Conservation (phyloP, 2,329 filamentous ascomycete species). For the Chaetomiaceae sp. region DNA sequence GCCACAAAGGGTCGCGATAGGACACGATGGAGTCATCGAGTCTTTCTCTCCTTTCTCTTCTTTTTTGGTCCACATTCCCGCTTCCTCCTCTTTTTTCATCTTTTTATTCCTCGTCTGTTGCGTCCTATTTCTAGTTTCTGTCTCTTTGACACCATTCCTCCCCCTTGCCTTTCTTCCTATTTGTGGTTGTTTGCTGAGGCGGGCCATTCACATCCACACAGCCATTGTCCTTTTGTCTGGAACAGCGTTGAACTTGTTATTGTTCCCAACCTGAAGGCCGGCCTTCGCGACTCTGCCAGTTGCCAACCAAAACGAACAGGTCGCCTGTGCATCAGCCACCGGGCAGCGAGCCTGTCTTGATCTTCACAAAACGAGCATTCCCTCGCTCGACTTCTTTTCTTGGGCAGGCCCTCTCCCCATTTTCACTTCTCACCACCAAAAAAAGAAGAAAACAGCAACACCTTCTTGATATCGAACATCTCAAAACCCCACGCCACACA, state of each 20-base stretch:
- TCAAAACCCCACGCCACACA: too few species aligned
- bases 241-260: not conserved
- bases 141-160: too few species aligned
- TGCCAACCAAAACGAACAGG: not conserved
- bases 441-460: not conserved
- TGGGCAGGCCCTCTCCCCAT: constrained; percentile 3
- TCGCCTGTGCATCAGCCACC: not conserved
- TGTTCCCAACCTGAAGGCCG: not conserved
- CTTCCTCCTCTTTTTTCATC: not conserved
- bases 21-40: constrained; percentile 6
- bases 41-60: not conserved
- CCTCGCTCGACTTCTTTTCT: not conserved
- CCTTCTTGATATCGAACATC: too few species aligned
- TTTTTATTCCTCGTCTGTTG: not conserved
- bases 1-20: not conserved
- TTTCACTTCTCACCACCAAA: not conserved
- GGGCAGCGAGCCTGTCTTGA: constrained; percentile 5
- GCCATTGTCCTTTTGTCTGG: constrained; percentile 12
- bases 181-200: not conserved
- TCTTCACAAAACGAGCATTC: not conserved
- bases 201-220: too few species aligned
- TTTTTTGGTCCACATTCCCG: not conserved
- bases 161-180: too few species aligned
- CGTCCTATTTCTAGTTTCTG: not conserved
- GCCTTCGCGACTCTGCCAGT: not conserved